Evolutionary conservation across 2,329 filamentous ascomycete genomes (phyloP), one percentile per base, ranked within the genome.

Genomic region (Verticillium zaregamsianum): DNA sequence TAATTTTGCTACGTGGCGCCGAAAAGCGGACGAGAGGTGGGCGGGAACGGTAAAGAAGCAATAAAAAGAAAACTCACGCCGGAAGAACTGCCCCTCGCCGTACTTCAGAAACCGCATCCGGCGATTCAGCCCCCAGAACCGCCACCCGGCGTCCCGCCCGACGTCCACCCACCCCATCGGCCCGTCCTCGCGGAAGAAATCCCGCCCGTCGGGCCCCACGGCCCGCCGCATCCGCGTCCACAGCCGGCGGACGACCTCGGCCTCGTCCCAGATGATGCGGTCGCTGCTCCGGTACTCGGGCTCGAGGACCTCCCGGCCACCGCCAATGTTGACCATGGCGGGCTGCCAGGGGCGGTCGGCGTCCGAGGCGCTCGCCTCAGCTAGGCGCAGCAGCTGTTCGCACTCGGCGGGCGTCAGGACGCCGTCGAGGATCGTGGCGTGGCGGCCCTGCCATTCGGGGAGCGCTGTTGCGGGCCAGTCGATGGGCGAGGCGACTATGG

Each of bases 31-130:
- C 12, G 55, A 52, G 28, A n/a, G 12, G 7, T 8, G 33, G 12
- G 33, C 3, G 33, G 14, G 11, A 35, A 12, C 40, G 25, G n/a
- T n/a, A 40, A 54, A 55, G 6, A 40, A 8, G 37, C 6, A 45
- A 7, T 20, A 28, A 35, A 56, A 75, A 74, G 32, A 5, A 15
- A 8, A 35, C 77, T 71, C 61, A 79, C 78, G 80, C 63, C 81
- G 83, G 68, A 96, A 95, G 70, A 88, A 94, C 68, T 93, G 87
- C 0, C 90, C 90, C 0, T 80, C 75, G 0, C 81, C 80, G 71
- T 95, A 95, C 69, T 85, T 88, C 58, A 96, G 76, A 68, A 93
- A 93, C 32, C 92, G 79, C 82, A 93, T 82, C 39, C 90, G 77
- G 70, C 92, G 85, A 71, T 95, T 95, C 52, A 91, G 72, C 11